A percentile compares a stretch with the other conserved stretches of the same genome.
These are phyloP conservation scores for Leccinum longicurvipes DNA, from an alignment of 768 basidiomycete genomes.

Conservation along the genomic window DNA sequence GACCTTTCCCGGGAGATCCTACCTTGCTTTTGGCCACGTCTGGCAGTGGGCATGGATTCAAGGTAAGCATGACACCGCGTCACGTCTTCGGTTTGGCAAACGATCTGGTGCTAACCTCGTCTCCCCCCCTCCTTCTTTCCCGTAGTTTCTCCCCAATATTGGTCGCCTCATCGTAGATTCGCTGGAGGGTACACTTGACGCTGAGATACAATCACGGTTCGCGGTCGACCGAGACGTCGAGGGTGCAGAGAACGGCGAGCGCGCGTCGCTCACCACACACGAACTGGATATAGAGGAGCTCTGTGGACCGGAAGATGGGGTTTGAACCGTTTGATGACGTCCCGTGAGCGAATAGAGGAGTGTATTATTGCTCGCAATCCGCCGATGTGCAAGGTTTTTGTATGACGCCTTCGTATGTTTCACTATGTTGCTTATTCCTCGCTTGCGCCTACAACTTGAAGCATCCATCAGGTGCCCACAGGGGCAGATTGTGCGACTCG, in stretches of 20 bases:
- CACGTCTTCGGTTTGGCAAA: not conserved
- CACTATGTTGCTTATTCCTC: not conserved
- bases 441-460: not conserved
- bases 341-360: not conserved
- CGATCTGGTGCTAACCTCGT: not conserved
- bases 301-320: conserved; percentile 43
- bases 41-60: conserved; percentile 87
- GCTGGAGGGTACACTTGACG: conserved; percentile 60
- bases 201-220: conserved; percentile 56
- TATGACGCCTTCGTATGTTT: not conserved
- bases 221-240: conserved; percentile 47
- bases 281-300: conserved; percentile 49
- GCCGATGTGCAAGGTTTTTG: not conserved
- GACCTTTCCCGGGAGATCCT: conserved; percentile 56
- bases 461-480: not conserved
- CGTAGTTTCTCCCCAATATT: conserved; percentile 82
- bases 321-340: not conserved
- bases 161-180: conserved; percentile 74
- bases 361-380: not conserved
- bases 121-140: not conserved
- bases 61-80: conserved; percentile 41
- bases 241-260: conserved; percentile 20
- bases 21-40: conserved; percentile 79
- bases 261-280: conserved; percentile 11
- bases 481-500: not conserved